Percentiles rank a stretch among this genome's conserved stretches.
These are phyloP conservation scores for Anthracocystis walkeri DNA, from an alignment of 1,284 basidiomycete genomes.

Conservation along the genomic window DNA sequence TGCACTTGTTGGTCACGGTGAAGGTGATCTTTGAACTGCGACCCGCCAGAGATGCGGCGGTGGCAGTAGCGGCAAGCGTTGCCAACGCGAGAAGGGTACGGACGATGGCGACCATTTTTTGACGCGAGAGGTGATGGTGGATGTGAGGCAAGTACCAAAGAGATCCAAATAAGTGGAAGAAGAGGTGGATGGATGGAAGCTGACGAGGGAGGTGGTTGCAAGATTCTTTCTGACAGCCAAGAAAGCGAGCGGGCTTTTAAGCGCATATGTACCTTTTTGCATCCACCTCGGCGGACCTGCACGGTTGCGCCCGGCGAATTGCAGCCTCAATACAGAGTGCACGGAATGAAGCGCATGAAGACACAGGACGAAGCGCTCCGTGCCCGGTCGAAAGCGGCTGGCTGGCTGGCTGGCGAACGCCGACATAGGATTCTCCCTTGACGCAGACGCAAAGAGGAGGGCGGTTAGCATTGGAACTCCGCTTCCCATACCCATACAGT, in stretches of 20 bases:
- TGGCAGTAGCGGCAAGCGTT: conserved; percentile 21
- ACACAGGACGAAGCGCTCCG: no score
- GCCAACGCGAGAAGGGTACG: conserved; percentile 23
- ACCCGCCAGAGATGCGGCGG: conserved; percentile 15
- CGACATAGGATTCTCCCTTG: no score
- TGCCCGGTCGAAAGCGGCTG: no score
- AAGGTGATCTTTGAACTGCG: conserved; percentile 50
- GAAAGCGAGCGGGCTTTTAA: no score
- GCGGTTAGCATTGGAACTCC: no score
- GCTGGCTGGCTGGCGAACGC: no score
- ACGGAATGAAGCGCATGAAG: no score
- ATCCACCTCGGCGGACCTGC: no score
- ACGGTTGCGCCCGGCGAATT: no score
- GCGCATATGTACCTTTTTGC: no score
- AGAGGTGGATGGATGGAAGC: neutral
- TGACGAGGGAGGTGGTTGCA: neutral
- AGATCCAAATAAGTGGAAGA: neutral
- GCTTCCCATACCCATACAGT: neutral
- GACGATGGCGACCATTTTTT: conserved; percentile 42
- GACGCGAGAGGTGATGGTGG: neutral
- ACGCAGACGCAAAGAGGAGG: no score
- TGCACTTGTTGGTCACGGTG: conserved; percentile 50
- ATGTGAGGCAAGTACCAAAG: neutral
- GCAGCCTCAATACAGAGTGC: no score
- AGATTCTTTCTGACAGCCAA: neutral